Percentiles rank a stretch among this genome's conserved stretches.
Conservation (phyloP, 352 stramenopile genomes). For the Globisporangium recalcitrans region DNA sequence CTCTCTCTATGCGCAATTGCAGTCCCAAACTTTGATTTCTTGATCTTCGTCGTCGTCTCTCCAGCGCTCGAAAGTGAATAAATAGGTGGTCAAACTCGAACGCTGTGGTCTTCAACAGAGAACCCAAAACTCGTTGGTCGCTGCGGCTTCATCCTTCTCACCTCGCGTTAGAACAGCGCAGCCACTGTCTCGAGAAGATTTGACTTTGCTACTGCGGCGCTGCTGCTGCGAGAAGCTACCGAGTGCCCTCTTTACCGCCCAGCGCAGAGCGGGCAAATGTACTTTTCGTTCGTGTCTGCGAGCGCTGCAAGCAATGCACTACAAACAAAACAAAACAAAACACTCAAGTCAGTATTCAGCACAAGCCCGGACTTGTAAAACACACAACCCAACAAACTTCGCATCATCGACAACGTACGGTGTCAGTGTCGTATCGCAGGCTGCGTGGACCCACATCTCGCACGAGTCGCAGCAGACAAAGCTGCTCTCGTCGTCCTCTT, state of each 20-base stretch:
- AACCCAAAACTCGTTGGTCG: background rate
- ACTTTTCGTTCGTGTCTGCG: constrained; percentile 71
- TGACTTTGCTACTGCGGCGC: background rate
- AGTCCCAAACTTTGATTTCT: background rate
- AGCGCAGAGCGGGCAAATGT: constrained; percentile 77
- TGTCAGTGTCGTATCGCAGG: constrained; percentile 63
- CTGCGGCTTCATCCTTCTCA: background rate
- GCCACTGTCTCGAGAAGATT: background rate
- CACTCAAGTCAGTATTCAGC: constrained; percentile 11
- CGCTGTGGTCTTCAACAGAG: background rate
- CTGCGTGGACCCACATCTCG: constrained; percentile 83
- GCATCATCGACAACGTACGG: constrained; percentile 42
- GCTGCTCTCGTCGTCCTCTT: constrained; percentile 78
- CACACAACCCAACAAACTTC: background rate
- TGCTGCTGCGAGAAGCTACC: background rate
- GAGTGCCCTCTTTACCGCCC: constrained; percentile 24
- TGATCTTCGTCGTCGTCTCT: background rate
- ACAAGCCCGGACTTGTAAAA: background rate
- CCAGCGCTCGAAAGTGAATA: constrained; percentile 10
- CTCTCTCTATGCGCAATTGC: constrained; percentile 1
- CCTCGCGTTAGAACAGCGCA: background rate
- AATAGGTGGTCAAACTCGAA: constrained; percentile 11
- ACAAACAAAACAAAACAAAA: constrained; percentile 6
- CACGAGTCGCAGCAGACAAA: constrained; percentile 89
- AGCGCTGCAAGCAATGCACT: constrained; percentile 54